Base-by-base conservation (phyloP, 306 rosid genomes). In the Psophocarpus tetragonolobus region DNA sequence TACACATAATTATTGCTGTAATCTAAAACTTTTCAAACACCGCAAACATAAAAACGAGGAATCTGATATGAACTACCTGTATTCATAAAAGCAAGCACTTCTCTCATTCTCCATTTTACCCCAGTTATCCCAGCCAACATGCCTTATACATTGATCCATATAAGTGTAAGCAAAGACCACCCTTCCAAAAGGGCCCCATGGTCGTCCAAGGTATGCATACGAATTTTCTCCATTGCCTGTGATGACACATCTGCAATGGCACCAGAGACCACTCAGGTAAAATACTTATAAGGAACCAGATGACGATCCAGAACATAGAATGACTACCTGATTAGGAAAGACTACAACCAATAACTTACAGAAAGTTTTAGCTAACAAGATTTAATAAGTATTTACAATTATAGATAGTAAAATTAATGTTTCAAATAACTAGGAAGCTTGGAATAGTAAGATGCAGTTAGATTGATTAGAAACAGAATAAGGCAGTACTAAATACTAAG, bases 131-230 rank as follows among this genome's bases (percentile, higher is more conserved):
- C 98, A 92, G 45, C 98, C 98, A 14, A 29, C 85, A 78, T 84
- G 97, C 71, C 65, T 91, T 82, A 95, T 69, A 77, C 97, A 95
- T 17, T 71, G 88, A 86, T 95, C 98, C 84, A 95, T 88, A 26
- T 86, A 91, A 27, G 97, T 92, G 82, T 83, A 75, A 0, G 98
- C 98, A 88, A 84, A 95, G 44, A 95, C 87, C 47, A 95, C 98
- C 84, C 97, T 89, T 75, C 92, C 98, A 71, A 92, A 95, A 61
- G 97, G 97, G 54, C 98, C 97, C 98, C 98, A 95, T 0, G 98
- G 98, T 44, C 98, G 91, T 75, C 98, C 98, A 13, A 95, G 92
- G 70, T 82, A 76, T 39, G 88, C 30, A 50, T 89, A 91, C 11
- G 92, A 75, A 61, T 75, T 63, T 69, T 79, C 90, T 47, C 92